phyloP scores from a whole-genome alignment of 129 eudicot species.

The Chrysanthemum lavandulifolium region DNA sequence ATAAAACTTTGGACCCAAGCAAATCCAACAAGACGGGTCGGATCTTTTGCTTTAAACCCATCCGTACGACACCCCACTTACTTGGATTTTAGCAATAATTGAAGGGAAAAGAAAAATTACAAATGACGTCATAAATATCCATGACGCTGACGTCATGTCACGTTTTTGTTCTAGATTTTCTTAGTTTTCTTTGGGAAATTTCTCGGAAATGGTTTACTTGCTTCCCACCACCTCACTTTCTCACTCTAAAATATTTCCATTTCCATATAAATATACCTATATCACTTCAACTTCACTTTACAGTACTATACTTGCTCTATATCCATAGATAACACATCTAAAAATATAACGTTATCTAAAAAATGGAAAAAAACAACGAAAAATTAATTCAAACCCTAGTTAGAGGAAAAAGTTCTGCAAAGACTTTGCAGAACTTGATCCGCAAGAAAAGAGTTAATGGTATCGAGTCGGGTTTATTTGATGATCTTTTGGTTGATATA shows the following conservation, averaged over 20 bases:
- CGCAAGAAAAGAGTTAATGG: constrained; percentile 2
- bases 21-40: background rate
- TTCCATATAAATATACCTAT: background rate
- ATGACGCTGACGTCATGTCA: background rate
- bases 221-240: constrained; percentile 11
- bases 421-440: constrained; percentile 31
- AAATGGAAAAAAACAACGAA: constrained; percentile 31
- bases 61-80: constrained; percentile 1
- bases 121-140: background rate
- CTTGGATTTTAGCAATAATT: background rate
- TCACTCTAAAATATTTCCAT: background rate
- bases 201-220: constrained; percentile 6
- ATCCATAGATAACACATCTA: background rate
- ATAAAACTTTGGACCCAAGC: background rate
- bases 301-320: constrained; percentile 1
- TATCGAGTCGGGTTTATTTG: constrained; percentile 24
- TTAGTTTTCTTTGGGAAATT: constrained; percentile 9
- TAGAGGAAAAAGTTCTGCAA: constrained; percentile 34
- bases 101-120: background rate
- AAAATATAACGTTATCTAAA: background rate
- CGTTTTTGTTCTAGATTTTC: constrained; percentile 14
- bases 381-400: constrained; percentile 27
- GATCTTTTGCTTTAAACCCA: background rate
- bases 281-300: constrained; percentile 25
- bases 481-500: constrained; percentile 34